Conservation (phyloP, 352 stramenopile genomes). For the Hyaloperonospora brassicae region DNA sequence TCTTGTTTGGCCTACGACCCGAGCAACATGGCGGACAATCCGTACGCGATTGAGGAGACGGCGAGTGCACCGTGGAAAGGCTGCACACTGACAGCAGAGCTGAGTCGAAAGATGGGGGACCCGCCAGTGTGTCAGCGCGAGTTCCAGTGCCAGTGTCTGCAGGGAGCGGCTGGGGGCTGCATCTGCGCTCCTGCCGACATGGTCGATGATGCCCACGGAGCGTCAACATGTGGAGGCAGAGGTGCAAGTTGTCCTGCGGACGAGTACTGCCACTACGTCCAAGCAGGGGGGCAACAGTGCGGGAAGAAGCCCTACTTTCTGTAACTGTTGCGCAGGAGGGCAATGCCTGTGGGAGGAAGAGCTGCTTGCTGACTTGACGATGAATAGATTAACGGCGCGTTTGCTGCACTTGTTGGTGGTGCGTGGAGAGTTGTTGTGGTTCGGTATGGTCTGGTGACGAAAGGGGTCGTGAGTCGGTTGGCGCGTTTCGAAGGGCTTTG, state of each 20-base stretch:
- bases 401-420: no score
- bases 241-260: conserved; percentile 15
- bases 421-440: no score
- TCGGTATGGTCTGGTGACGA: no score
- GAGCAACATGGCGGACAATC: conserved; percentile 25
- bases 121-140: conserved; percentile 31
- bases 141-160: conserved; percentile 35
- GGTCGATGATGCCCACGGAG: conserved; percentile 22
- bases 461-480: no score
- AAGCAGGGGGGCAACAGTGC: conserved; percentile 25
- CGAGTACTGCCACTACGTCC: conserved; percentile 41
- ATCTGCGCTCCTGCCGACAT: conserved; percentile 34
- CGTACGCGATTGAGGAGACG: conserved; percentile 26
- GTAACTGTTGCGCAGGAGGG: no score
- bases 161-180: conserved; percentile 17
- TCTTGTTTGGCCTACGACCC: conserved; percentile 35
- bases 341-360: no score
- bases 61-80: conserved; percentile 23
- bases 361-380: no score
- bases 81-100: conserved; percentile 24
- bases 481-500: no score
- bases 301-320: conserved; percentile 36
- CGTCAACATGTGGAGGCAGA: conserved; percentile 16
- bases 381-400: no score
- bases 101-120: conserved; percentile 25